phyloP scores from a whole-genome alignment of 2,329 filamentous ascomycete species.

The Diplodia sapinea region DNA sequence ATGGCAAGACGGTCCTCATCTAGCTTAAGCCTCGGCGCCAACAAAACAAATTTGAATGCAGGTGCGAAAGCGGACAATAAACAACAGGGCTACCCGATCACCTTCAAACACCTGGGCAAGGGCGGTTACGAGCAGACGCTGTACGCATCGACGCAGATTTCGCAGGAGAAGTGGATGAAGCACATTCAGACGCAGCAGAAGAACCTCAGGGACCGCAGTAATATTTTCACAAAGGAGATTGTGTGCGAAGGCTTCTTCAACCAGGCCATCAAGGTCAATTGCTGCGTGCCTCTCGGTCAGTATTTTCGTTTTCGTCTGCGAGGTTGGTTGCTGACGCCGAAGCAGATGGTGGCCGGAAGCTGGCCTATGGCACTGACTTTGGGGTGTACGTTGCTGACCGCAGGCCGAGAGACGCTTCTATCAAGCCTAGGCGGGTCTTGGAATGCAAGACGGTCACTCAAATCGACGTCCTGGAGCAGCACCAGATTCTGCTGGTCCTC shows the following conservation, averaged over 20 bases:
- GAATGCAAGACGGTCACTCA: slow-evolving; percentile 90
- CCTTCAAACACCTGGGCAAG: slow-evolving; percentile 93
- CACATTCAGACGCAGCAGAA: slow-evolving; percentile 91
- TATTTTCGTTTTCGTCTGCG: slow-evolving; percentile 32
- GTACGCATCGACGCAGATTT: slow-evolving; percentile 82
- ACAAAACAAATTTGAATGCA: slow-evolving; percentile 48
- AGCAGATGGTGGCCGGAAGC: slow-evolving; percentile 87
- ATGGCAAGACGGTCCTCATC: slow-evolving; percentile 86
- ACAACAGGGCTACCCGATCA: slow-evolving; percentile 88
- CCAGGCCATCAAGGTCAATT: slow-evolving; percentile 86
- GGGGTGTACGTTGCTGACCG: slow-evolving; percentile 93
- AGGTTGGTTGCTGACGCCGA: slow-evolving; percentile 12
- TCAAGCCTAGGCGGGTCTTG: slow-evolving; percentile 79
- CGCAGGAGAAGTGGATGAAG: slow-evolving; percentile 95
- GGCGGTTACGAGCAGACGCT: slow-evolving; percentile 92
- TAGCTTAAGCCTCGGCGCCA: slow-evolving; percentile 71
- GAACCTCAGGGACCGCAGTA: slow-evolving; percentile 76
- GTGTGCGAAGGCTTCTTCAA: slow-evolving; percentile 90
- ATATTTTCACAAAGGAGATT: slow-evolving; percentile 71
- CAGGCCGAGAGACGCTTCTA: slow-evolving; percentile 77
- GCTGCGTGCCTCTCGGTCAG: slow-evolving; percentile 87
- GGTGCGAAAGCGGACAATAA: slow-evolving; percentile 51
- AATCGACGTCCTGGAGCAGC: slow-evolving; percentile 94
- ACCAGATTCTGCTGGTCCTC: slow-evolving; percentile 86
- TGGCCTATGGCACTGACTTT: slow-evolving; percentile 92